Evolutionary conservation across 768 basidiomycete genomes (phyloP), one percentile per base, ranked within the genome.

Genomic region (Macrolepiota fuliginosa): DNA sequence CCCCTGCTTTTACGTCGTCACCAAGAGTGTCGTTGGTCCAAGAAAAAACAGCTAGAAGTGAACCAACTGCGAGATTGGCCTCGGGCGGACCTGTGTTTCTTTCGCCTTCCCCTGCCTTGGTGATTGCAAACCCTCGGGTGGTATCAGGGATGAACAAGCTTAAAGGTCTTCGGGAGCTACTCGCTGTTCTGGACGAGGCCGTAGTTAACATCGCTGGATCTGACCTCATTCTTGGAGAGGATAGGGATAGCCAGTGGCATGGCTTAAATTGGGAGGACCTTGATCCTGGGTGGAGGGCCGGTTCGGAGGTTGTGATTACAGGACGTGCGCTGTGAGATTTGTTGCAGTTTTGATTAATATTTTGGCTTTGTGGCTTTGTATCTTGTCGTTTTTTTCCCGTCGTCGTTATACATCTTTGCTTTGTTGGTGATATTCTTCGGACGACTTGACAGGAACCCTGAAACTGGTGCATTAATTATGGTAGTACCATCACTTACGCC

Each of bases 81-180:
- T 49, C 22, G 24, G 1, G 22, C 24, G 22, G 22, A 11, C 11
- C 13, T 1, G 22, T 2, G 6, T 24, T 49, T 15, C 47, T 24
- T 42, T n/a, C 40, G n/a, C 39, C 45, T 47, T 27, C 47, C 24
- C 24, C 46, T 13, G 39, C 40, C 11, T 24, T 54, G 24, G 37
- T 24, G 15, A 7, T 47, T 27, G 17, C 49, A n/a, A 27, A 42
- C 24, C 32, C 51, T 53, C 29, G 59, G n/a, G 42, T 61, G 9
- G 25, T 46, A 11, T 61, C 59, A 17, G 59, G 53, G 42, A 54
- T 54, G 52, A 19, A 54, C 27, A 53, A 54, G 9, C 52, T 61
- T 7, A 36, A 36, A 32, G 54, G 46, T 46, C 39, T 61, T 47
- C 51, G 52, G 7, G 59, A 61, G 6, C 35, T 61, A 17, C 42